These are phyloP conservation scores for Piper longum DNA, from an alignment of 164 flowering plant species.

Conservation along the genomic window DNA sequence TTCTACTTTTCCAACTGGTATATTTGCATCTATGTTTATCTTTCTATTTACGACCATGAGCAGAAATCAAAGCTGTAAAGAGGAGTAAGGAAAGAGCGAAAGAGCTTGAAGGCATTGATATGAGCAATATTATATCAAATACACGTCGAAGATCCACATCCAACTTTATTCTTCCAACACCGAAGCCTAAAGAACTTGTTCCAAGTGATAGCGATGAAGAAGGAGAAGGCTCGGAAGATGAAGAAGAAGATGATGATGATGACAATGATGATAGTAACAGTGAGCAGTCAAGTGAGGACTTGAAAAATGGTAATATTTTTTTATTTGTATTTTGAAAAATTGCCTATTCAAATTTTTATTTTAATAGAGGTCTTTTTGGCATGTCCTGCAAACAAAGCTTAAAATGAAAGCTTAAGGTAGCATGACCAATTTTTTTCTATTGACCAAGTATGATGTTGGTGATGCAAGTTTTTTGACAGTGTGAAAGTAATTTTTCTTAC, in stretches of 20 bases:
- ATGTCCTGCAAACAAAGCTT: not conserved
- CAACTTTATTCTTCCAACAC: slow-evolving; percentile 38
- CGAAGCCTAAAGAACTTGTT: slow-evolving; percentile 38
- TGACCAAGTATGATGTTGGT: no score
- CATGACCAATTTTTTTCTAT: no score
- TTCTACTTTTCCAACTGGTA: no score
- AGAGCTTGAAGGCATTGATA: slow-evolving; percentile 96
- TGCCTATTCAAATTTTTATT: no score
- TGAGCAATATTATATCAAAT: slow-evolving; percentile 70
- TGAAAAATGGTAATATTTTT: slow-evolving; percentile 27
- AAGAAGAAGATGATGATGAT: slow-evolving; percentile 30
- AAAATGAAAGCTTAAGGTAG: no score
- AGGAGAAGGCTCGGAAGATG: slow-evolving; percentile 21
- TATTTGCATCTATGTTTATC: no score
- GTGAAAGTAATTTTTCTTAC: no score
- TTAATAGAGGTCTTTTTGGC: not conserved
- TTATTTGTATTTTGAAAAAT: not conserved
- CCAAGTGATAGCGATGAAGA: slow-evolving; percentile 30
- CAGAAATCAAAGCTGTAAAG: slow-evolving; percentile 74
- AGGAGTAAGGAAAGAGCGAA: slow-evolving; percentile 72
- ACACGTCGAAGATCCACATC: slow-evolving; percentile 67
- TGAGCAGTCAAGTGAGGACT: slow-evolving; percentile 26
- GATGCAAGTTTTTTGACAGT: no score
- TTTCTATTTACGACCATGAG: slow-evolving; percentile 1
- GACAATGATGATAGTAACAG: slow-evolving; percentile 22